Evolutionary conservation across 1,284 basidiomycete genomes (phyloP).

Genomic region (Wallemia ichthyophaga): DNA sequence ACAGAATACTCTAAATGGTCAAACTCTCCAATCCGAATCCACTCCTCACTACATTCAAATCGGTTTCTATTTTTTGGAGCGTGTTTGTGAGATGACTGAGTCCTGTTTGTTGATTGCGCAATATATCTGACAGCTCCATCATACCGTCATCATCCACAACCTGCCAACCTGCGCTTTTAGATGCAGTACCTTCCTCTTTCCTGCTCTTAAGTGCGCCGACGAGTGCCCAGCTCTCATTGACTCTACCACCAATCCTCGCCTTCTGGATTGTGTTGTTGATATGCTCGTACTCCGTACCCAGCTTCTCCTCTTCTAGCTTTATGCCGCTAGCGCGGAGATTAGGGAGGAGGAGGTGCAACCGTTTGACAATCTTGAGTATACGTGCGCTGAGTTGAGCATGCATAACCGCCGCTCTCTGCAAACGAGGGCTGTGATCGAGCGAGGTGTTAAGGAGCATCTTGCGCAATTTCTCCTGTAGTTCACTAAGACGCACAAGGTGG

Average conservation of each 20-base stretch:
- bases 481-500: background rate
- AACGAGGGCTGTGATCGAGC: background rate
- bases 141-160: background rate
- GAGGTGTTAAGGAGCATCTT: background rate
- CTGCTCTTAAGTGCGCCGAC: background rate
- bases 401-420: background rate
- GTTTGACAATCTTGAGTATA: background rate
- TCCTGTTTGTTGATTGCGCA: background rate
- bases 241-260: background rate
- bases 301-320: background rate
- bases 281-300: background rate
- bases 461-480: background rate
- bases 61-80: background rate
- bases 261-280: background rate
- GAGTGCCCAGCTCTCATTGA: background rate
- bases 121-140: background rate
- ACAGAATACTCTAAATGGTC: background rate
- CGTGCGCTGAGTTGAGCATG: background rate
- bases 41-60: background rate
- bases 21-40: background rate
- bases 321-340: background rate
- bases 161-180: background rate
- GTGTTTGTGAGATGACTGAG: background rate
- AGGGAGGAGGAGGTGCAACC: background rate
- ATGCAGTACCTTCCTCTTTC: background rate